A percentile compares a stretch with the other conserved stretches of the same genome.
phyloP scores from a whole-genome alignment of 768 basidiomycete genomes.

The Rhizopogon vesiculosus region DNA sequence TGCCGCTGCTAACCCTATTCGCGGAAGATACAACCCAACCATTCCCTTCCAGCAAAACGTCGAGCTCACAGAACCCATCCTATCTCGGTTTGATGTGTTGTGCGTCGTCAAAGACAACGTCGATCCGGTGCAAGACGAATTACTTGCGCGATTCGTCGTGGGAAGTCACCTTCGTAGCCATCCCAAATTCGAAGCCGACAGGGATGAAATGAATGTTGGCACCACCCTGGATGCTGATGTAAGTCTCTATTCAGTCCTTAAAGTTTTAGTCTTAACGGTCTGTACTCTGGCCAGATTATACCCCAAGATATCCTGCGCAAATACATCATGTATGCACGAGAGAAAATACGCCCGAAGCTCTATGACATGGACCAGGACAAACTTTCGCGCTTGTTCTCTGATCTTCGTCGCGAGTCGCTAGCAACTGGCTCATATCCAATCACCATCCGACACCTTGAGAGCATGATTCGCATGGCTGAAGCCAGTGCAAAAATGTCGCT shows the following conservation, averaged over 20 bases:
- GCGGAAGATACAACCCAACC: conserved; percentile 96
- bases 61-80: conserved; percentile 95
- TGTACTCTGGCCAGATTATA: conserved; percentile 60
- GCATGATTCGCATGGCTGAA: conserved; percentile 99
- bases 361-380: conserved; percentile 97
- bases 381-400: conserved; percentile 87
- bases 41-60: conserved; percentile 99
- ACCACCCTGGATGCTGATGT: conserved; percentile 90
- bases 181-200: conserved; percentile 82
- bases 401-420: conserved; percentile 91
- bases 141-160: conserved; percentile 96
- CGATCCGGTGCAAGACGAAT: conserved; percentile 95
- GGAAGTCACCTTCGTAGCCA: conserved; percentile 94
- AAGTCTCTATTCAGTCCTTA: conserved; percentile 25
- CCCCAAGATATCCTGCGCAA: conserved; percentile 95
- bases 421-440: conserved; percentile 99
- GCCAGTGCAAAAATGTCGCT: conserved; percentile 98
- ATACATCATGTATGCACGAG: conserved; percentile 98
- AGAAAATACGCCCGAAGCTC: conserved; percentile 88
- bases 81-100: conserved; percentile 96
- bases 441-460: conserved; percentile 95
- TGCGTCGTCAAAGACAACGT: conserved; percentile 98
- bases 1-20: conserved; percentile 96
- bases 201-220: conserved; percentile 91
- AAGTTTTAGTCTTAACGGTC: conserved; percentile 7